Evolutionary conservation across 208 protist species (phyloP).

Genomic region (Crithidia sp.): DNA sequence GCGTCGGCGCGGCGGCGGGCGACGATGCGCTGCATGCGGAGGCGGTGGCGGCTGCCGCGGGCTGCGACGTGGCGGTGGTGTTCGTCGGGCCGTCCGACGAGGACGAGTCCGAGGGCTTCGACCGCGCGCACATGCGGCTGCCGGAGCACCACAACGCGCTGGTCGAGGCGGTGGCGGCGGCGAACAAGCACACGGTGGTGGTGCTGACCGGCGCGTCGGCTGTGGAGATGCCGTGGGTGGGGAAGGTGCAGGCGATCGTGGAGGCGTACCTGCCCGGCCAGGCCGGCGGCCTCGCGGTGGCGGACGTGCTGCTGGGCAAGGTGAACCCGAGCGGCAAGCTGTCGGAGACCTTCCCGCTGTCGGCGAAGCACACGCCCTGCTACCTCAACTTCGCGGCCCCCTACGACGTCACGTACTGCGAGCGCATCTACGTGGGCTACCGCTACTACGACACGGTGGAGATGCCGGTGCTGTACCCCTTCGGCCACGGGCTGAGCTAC

Average conservation of each 20-base stretch:
- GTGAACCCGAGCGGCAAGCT: conserved; percentile 19
- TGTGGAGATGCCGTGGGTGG: conserved; percentile 14
- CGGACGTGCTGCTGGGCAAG: conserved; percentile 20
- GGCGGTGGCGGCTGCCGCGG: conserved; percentile 15
- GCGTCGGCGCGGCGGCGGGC: not conserved
- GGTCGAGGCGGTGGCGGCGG: conserved; percentile 16
- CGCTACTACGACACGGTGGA: conserved; percentile 8
- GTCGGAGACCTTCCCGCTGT: not conserved
- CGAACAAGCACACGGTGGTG: conserved; percentile 15
- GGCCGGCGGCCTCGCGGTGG: not conserved
- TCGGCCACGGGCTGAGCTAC: conserved; percentile 18
- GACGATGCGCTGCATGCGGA: conserved; percentile 11
- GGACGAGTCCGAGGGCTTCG: conserved; percentile 16
- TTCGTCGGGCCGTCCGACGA: conserved; percentile 12
- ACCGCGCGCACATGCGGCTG: conserved; percentile 19
- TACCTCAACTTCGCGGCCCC: conserved; percentile 14
- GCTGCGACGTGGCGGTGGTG: conserved; percentile 18
- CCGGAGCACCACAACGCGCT: conserved; percentile 20
- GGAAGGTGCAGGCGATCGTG: conserved; percentile 19
- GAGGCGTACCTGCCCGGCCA: conserved; percentile 21
- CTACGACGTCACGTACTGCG: conserved; percentile 14
- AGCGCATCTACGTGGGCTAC: conserved; percentile 17
- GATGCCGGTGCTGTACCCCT: conserved; percentile 9
- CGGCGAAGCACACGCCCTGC: not conserved
- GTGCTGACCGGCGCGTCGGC: conserved; percentile 15